These are phyloP conservation scores for Pseudohyphozyma bogoriensis DNA, from an alignment of 768 basidiomycete genomes.

Conservation along the genomic window DNA sequence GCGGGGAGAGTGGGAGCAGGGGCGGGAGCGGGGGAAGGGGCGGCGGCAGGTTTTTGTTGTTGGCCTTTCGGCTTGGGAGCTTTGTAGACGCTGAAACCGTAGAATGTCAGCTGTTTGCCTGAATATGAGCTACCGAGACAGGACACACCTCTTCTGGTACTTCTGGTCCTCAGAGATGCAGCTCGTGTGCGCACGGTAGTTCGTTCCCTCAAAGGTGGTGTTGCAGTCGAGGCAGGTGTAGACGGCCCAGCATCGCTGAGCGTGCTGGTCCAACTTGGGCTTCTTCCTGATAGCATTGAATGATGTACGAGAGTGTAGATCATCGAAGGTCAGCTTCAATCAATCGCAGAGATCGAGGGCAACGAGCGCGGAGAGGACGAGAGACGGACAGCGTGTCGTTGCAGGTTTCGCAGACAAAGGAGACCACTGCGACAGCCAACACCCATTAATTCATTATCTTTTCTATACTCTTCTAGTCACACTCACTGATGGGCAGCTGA, in stretches of 20 bases:
- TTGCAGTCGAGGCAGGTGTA: slow-evolving; percentile 29
- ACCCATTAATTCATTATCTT: too few species aligned
- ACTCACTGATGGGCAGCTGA: too few species aligned
- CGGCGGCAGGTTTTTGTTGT: neutral
- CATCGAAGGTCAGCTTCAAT: too few species aligned
- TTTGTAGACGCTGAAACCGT: slow-evolving; percentile 19
- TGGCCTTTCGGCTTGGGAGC: slow-evolving; percentile 25
- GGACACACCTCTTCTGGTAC: slow-evolving; percentile 23
- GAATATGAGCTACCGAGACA: neutral
- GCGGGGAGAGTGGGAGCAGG: neutral
- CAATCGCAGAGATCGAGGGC: too few species aligned
- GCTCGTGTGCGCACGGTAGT: slow-evolving; percentile 23
- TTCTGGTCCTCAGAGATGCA: slow-evolving; percentile 25
- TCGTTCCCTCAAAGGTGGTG: slow-evolving; percentile 22
- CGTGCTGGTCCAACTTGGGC: slow-evolving; percentile 25
- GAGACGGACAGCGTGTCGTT: slow-evolving; percentile 2
- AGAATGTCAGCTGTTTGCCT: neutral
- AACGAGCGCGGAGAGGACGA: too few species aligned
- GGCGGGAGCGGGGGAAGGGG: neutral
- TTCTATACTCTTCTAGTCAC: too few species aligned
- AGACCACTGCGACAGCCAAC: too few species aligned
- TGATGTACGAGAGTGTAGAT: neutral
- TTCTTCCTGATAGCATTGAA: too few species aligned
- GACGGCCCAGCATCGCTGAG: slow-evolving; percentile 19
- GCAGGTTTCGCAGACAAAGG: slow-evolving; percentile 8